Evolutionary conservation across 345 rosid species (phyloP), one percentile per base, ranked within the genome.

Genomic region (Mangifera indica): DNA sequence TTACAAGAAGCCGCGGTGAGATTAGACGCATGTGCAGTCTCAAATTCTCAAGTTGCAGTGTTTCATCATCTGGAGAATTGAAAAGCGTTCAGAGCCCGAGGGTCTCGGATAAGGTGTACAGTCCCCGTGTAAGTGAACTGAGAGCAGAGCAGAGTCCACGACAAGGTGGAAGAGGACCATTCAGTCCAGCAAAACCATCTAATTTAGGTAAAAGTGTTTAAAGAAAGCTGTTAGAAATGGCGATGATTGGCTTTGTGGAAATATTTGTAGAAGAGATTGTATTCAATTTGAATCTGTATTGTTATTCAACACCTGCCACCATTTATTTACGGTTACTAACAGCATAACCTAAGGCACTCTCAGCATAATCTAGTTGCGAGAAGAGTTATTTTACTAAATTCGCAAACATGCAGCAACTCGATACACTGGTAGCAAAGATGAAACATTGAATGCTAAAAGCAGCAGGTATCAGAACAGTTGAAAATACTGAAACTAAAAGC

Each of bases 1-100:
- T 93, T 25, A 93, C 93, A 0, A 82, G 98, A 80, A 86, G 97
- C 84, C 80, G 97, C 55, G 97, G 97, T 46, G 97, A 91, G 87
- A 81, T 93, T 68, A 84, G 94, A 70, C 87, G 83, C 42, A 53
- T 81, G 44, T 86, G 81, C 75, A 93, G 96, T 77, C 76, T 82
- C 3, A 93, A 88, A 81, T 73, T 80, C 4, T 79, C 80, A 20
- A 79, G 87, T 53, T 56, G 84, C 1, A 72, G 77, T 4, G 74
- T 78, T 6, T 79, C 96, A 1, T 83, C 92, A n/a, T 76, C 84
- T 37, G 78, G 71, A 71, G 87, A 89, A 63, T 80, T 85, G 45
- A 82, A 78, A 72, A 71, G 72, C 70, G 40, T 82, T 60, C 83
- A 84, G 67, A 90, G 93, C 76, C 92, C 96, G 2, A 74, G 87